Evolutionary conservation across 495 filamentous ascomycete species (phyloP), one percentile per base, ranked within the genome.

Genomic region (Gamarada debralockiae): DNA sequence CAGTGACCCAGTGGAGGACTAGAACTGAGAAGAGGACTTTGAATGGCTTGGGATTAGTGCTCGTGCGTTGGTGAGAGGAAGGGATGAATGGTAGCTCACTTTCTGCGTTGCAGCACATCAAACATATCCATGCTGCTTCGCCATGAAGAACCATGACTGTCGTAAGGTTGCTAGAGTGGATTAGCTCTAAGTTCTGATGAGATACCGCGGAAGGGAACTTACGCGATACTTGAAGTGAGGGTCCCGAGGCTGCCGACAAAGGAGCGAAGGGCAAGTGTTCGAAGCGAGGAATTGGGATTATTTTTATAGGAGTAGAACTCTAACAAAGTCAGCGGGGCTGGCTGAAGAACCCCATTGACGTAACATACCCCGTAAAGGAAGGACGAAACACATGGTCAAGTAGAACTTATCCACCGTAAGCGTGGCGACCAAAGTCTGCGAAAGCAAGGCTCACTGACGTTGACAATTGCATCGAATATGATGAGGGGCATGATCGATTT

Each of bases 401-500:
- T 79, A 80, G 22, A 74, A 49, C 73, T 77, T 25, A 0, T 2
- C 24, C 14, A 7, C 2, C 38, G 33, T 38, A 14, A 14, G 38
- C 13, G 60, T 39, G 61, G 57, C 41, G 15, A 2, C n/a, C 13
- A 13, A 36, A 1, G 29, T 20, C 20, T 17, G 36, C 23, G 50
- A 45, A 15, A 33, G n/a, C n/a, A n/a, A n/a, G n/a, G n/a, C n/a
- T n/a, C n/a, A n/a, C 70, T 31, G 51, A 74, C 73, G 39, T 79
- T 78, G 48, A 76, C 67, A 6, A 72, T 41, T 4, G 72, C 64
- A 43, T 78, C 73, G 44, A 77, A 73, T 0, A 58, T 52, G 36
- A 80, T 79, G 8, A 80, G 67, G 2, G 74, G 76, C 13, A 78
- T 65, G 61, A 80, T 67, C 3, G 70, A 69, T n/a, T 65, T 61